Conservation (phyloP, 371 early-diverging fungal genomes). For the Lichtheimia ornata region DNA sequence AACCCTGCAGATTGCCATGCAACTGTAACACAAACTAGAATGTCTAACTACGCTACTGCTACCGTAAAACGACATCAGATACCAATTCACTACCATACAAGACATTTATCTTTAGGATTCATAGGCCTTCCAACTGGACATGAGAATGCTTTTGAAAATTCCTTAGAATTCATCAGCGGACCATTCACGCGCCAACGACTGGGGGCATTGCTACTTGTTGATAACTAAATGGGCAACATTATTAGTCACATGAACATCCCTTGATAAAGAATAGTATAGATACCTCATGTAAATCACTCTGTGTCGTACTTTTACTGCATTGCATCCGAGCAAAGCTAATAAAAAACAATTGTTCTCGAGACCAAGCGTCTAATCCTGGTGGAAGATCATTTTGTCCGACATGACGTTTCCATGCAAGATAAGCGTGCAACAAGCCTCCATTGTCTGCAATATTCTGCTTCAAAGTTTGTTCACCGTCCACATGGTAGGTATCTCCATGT, state of each 20-base stretch:
- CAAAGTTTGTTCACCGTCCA: constrained; percentile 65
- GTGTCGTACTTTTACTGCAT: constrained; percentile 54
- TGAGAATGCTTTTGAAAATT: constrained; percentile 67
- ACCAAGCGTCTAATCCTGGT: constrained; percentile 53
- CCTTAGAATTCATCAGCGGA: constrained; percentile 60
- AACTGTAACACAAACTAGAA: no score
- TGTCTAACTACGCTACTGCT: no score
- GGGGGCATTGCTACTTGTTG: constrained; percentile 59
- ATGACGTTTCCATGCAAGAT: constrained; percentile 39
- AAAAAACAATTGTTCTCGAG: constrained; percentile 60
- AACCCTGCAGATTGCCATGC: no score
- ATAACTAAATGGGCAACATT: constrained; percentile 22
- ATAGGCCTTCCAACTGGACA: constrained; percentile 57
- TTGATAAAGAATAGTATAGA: constrained; percentile 7
- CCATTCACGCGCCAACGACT: constrained; percentile 67
- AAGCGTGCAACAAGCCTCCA: constrained; percentile 53
- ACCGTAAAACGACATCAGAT: no score
- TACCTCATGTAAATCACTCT: constrained; percentile 47
- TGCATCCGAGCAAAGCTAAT: constrained; percentile 58
- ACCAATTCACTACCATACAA: constrained; percentile 37
- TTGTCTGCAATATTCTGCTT: constrained; percentile 76
- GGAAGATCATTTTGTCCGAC: constrained; percentile 16
- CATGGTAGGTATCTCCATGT: constrained; percentile 39
- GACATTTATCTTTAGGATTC: constrained; percentile 61
- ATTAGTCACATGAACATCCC: neutral